These are phyloP conservation scores for Coemansia sp. DNA, from an alignment of 192 early-diverging fungal species.

Conservation along the genomic window DNA sequence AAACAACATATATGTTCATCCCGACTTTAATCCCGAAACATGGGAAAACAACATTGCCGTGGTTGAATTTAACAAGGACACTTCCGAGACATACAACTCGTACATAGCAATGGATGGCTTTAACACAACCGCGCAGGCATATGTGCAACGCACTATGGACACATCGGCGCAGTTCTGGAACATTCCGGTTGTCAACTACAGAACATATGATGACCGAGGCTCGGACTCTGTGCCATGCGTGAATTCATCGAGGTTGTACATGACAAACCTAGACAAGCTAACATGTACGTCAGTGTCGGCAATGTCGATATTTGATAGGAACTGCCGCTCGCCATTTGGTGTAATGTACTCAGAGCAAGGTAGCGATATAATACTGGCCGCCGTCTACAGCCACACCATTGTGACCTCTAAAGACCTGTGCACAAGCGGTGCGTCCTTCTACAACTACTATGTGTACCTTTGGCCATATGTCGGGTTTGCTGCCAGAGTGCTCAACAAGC, in stretches of 20 bases:
- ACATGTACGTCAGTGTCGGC: slow-evolving; percentile 18
- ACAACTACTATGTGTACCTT: slow-evolving; percentile 35
- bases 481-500: background rate
- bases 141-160: slow-evolving; percentile 11
- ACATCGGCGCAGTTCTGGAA: slow-evolving; percentile 4
- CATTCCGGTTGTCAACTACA: slow-evolving; percentile 3
- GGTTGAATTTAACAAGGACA: slow-evolving; percentile 17
- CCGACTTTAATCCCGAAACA: slow-evolving; percentile 15
- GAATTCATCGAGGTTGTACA: background rate
- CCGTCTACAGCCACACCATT: slow-evolving; percentile 34
- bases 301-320: background rate
- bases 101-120: slow-evolving; percentile 8
- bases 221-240: background rate
- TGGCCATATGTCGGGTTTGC: slow-evolving; percentile 35
- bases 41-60: slow-evolving; percentile 47
- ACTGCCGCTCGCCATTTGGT: slow-evolving; percentile 35
- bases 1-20: slow-evolving; percentile 28
- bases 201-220: background rate
- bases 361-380: slow-evolving; percentile 8
- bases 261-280: background rate
- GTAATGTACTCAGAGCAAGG: slow-evolving; percentile 17
- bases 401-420: slow-evolving; percentile 18
- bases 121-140: slow-evolving; percentile 5
- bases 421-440: background rate
- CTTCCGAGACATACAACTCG: background rate